Evolutionary conservation across 768 basidiomycete species (phyloP), one percentile per base, ranked within the genome.

Genomic region (Panus rudis): DNA sequence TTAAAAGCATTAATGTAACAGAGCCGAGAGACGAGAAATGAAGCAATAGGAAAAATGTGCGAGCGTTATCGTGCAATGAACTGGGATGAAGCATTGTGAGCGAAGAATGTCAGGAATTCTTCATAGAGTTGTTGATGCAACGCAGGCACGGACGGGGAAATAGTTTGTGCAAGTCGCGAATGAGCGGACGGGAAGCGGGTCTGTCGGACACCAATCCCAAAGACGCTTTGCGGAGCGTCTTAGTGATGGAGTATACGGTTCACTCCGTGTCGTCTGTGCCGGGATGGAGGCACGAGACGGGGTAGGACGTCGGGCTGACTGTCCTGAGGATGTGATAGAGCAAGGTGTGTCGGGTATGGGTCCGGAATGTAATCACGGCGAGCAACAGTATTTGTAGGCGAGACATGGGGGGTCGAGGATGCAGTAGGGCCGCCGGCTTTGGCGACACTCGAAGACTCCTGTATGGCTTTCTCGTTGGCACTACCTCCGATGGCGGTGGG

Each of bases 401-500:
- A 68, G 26, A 85, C 79, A 51, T 73, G 69, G 45, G 62, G 55
- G n/a, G n/a, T n/a, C 16, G 59, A 54, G 11, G 57, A 58, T 4
- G 47, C 42, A 3, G 48, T 49, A 17, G 56, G 54, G 17, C 60
- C 46, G 11, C 43, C 48, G 13, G 26, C 42, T 10, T 21, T 28
- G 19, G 52, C 57, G 38, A 58, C 54, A 16, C 53, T 52, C 5
- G 50, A 39, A 25, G 45, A 49, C 20, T 37, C 44, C 13, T 42
- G 31, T 3, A 51, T 52, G 22, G 56, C 52, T 17, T 58, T 16
- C 26, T 79, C 69, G 27, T 69, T 59, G 10, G 72, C 78, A 40
- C 71, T 73, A 12, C 85, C 85, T 22, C 86, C 85, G 42, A 89
- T 58, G 7, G 74, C 75, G 4, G 62, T 76, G 4, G 86, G 87